Conservation (phyloP, 1,139 yeast species). For the Entelexis paramagnoliae region DNA sequence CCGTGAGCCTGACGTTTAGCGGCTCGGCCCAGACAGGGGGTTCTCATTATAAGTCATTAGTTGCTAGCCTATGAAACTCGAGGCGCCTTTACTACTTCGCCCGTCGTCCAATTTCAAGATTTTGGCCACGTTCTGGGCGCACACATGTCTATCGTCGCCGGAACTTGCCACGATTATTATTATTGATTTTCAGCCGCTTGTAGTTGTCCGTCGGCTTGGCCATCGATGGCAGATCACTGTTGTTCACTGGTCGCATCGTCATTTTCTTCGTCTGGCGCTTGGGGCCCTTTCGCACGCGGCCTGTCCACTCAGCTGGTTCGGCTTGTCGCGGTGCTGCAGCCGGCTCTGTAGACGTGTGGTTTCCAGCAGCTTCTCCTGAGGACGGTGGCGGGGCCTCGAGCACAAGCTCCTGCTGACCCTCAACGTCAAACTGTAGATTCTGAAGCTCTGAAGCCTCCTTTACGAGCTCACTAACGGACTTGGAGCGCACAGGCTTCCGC, state of each 20-base stretch:
- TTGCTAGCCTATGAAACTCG: too few species aligned
- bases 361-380: too few species aligned
- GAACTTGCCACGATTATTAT: constrained; percentile 12
- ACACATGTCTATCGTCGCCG: constrained; percentile 1
- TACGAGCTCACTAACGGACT: constrained; percentile 17
- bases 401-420: not conserved
- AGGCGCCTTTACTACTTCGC: too few species aligned
- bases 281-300: constrained; percentile 11
- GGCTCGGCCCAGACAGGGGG: too few species aligned
- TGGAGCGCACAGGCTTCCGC: constrained; percentile 7
- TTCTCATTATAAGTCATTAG: too few species aligned
- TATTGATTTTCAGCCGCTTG: constrained; percentile 19
- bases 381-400: not conserved
- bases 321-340: not conserved
- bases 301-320: not conserved
- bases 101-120: too few species aligned
- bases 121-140: too few species aligned
- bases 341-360: too few species aligned
- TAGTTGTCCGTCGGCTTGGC: constrained; percentile 20
- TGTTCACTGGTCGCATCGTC: constrained; percentile 18
- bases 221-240: constrained; percentile 4
- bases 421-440: constrained; percentile 1
- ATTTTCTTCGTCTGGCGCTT: constrained; percentile 21
- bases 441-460: constrained; percentile 11
- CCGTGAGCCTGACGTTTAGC: too few species aligned